Percentiles rank a stretch among this genome's conserved stretches.
phyloP scores from a whole-genome alignment of 345 rosid species.

The Rhizophora apiculata region DNA sequence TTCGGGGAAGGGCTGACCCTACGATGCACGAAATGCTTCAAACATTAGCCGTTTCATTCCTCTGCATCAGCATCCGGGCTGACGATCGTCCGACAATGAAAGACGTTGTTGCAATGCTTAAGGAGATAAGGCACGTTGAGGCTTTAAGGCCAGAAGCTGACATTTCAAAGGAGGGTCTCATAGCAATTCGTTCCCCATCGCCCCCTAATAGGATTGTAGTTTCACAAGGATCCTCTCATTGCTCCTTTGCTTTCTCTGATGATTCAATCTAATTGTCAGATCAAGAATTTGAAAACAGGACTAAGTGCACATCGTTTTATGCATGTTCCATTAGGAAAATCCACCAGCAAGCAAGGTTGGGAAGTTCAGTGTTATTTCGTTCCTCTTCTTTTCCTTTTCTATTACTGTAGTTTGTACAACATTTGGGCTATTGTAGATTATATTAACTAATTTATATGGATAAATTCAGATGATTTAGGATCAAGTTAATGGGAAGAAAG shows the following conservation, averaged over 20 bases:
- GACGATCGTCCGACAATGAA: conserved; percentile 79
- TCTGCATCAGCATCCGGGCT: conserved; percentile 60
- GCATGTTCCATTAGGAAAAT: conserved; percentile 15
- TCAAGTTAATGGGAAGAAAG: conserved; percentile 12
- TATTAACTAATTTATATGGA: conserved; percentile 14
- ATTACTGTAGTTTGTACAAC: conserved; percentile 2
- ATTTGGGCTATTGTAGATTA: conserved; percentile 22
- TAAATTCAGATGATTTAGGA: conserved; percentile 10
- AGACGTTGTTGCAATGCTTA: conserved; percentile 90
- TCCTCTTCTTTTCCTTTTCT: not conserved
- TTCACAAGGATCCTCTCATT: conserved; percentile 68
- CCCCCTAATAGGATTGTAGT: conserved; percentile 39
- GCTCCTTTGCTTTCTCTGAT: conserved; percentile 74
- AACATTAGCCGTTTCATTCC: conserved; percentile 77
- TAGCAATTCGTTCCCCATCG: conserved; percentile 23
- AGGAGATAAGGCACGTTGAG: conserved; percentile 68
- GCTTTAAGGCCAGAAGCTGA: conserved; percentile 39
- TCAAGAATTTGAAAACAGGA: conserved; percentile 6
- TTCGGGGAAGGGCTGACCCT: conserved; percentile 73
- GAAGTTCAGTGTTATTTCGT: not conserved
- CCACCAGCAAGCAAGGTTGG: not conserved
- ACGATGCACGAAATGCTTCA: conserved; percentile 88
- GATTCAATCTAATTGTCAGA: conserved; percentile 42
- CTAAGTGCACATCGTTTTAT: not conserved
- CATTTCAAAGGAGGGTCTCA: conserved; percentile 34